Conservation (phyloP, 768 basidiomycete species). For the Strobilomyces dryophilus region DNA sequence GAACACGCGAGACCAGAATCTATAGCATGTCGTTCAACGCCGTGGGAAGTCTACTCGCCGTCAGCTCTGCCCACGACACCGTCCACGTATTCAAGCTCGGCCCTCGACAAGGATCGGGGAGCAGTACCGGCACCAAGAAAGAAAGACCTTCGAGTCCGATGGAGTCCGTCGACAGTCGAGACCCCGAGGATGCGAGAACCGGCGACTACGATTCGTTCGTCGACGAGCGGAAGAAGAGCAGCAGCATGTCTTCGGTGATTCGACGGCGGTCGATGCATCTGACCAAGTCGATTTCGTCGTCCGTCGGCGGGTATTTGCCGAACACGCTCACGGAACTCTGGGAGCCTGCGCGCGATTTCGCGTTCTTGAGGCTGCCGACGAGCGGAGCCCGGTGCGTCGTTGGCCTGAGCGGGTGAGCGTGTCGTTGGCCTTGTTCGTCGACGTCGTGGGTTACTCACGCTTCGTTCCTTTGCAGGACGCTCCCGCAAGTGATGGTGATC, state of each 20-base stretch:
- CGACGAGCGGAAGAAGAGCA: constrained; percentile 64
- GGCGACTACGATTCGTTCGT: constrained; percentile 86
- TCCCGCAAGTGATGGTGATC: constrained; percentile 96
- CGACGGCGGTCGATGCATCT: constrained; percentile 70
- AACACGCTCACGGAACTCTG: constrained; percentile 91
- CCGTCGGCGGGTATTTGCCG: constrained; percentile 81
- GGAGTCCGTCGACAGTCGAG: constrained; percentile 61
- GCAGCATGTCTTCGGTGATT: constrained; percentile 57
- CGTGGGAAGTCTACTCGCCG: constrained; percentile 78
- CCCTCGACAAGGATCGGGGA: constrained; percentile 26
- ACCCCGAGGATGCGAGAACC: constrained; percentile 49
- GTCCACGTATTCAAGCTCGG: constrained; percentile 95
- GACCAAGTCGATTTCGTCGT: constrained; percentile 71
- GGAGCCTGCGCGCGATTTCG: constrained; percentile 96
- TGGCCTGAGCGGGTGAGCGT: constrained; percentile 83
- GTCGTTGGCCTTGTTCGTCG: background rate
- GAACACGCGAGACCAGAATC: constrained; percentile 82
- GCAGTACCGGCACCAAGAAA: constrained; percentile 15
- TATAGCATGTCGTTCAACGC: constrained; percentile 84
- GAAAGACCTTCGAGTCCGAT: constrained; percentile 51
- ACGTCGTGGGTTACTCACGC: background rate
- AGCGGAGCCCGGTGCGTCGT: constrained; percentile 81
- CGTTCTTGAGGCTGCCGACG: constrained; percentile 79
- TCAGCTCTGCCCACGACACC: constrained; percentile 89
- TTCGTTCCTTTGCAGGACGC: constrained; percentile 59